These are phyloP conservation scores for Cyanidiococcus yangmingshanensis DNA, from an alignment of 23 red algal species.

Conservation along the genomic window DNA sequence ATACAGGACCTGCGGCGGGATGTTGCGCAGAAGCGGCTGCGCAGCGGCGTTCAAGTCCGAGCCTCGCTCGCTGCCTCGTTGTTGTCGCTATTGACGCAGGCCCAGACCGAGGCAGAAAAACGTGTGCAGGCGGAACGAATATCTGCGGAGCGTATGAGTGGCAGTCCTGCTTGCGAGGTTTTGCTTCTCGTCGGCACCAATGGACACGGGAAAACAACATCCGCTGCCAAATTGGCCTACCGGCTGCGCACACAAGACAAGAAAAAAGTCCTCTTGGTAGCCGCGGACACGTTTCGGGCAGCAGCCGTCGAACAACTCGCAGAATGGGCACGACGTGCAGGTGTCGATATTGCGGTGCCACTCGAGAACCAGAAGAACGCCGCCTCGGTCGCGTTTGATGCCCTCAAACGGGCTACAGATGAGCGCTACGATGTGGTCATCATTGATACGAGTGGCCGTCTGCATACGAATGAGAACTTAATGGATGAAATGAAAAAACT, in stretches of 20 bases:
- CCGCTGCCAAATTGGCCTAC: conserved; percentile 79
- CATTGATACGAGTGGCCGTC: conserved; percentile 76
- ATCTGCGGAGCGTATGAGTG: conserved; percentile 19
- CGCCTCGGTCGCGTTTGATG: conserved; percentile 52
- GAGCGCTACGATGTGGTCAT: conserved; percentile 70
- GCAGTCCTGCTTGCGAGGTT: conserved; percentile 15
- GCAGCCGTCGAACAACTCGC: conserved; percentile 84
- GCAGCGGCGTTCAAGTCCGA: conserved; percentile 48
- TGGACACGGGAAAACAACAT: conserved; percentile 92
- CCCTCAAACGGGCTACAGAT: conserved; percentile 37
- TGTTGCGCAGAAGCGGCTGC: conserved; percentile 26
- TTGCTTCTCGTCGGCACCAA: conserved; percentile 79
- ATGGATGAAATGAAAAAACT: conserved; percentile 95
- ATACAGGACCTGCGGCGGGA: conserved; percentile 54
- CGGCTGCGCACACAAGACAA: conserved; percentile 37
- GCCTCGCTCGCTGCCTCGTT: conserved; percentile 38
- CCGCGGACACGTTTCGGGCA: conserved; percentile 85
- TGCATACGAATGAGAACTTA: conserved; percentile 81
- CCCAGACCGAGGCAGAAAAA: conserved; percentile 11
- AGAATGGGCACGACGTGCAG: conserved; percentile 61
- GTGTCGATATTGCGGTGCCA: conserved; percentile 48
- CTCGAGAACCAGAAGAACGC: conserved; percentile 46
- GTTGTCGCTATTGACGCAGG: conserved; percentile 31
- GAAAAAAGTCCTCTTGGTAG: conserved; percentile 62
- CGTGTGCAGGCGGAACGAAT: conserved; percentile 19